Conservation (phyloP, 805 yeast genomes). For the Scheffersomyces ergatensis region DNA sequence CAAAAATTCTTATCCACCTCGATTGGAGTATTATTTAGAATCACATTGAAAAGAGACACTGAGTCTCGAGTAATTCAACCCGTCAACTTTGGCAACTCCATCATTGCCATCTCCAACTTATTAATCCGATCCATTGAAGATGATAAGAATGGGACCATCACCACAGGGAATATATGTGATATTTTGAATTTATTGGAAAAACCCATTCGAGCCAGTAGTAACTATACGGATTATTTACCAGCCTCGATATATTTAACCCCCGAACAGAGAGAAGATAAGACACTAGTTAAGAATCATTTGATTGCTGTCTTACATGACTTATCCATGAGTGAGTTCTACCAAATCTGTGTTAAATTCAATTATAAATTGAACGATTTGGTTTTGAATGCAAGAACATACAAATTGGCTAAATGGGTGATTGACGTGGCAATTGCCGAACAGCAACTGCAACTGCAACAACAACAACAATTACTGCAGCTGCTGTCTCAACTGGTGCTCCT, state of each 20-base stretch:
- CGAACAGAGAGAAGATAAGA: slow-evolving; percentile 10
- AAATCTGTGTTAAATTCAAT: slow-evolving; percentile 63
- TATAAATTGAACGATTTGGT: slow-evolving; percentile 62
- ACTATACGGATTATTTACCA: slow-evolving; percentile 37
- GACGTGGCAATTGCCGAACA: slow-evolving; percentile 58
- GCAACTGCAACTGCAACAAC: slow-evolving; percentile 9
- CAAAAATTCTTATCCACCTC: slow-evolving; percentile 26
- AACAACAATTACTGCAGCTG: too few species aligned
- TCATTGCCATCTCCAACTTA: slow-evolving; percentile 58
- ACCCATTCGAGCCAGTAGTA: slow-evolving; percentile 45
- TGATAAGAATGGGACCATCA: slow-evolving; percentile 55
- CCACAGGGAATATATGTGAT: slow-evolving; percentile 53
- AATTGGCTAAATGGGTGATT: slow-evolving; percentile 69
- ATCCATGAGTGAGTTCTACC: slow-evolving; percentile 61
- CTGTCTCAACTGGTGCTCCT: too few species aligned
- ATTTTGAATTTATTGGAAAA: slow-evolving; percentile 58
- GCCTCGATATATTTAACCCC: slow-evolving; percentile 47
- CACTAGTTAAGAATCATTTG: slow-evolving; percentile 27
- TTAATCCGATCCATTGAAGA: slow-evolving; percentile 61
- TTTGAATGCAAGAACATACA: slow-evolving; percentile 60
- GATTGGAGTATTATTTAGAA: slow-evolving; percentile 34
- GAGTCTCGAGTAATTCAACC: slow-evolving; percentile 61
- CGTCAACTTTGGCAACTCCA: slow-evolving; percentile 57
- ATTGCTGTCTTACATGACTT: slow-evolving; percentile 61
- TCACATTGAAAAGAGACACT: slow-evolving; percentile 50